Percentiles rank a stretch among this genome's conserved stretches.
Evolutionary conservation across 768 basidiomycete genomes (phyloP).

Genomic region (Trametes maxima): DNA sequence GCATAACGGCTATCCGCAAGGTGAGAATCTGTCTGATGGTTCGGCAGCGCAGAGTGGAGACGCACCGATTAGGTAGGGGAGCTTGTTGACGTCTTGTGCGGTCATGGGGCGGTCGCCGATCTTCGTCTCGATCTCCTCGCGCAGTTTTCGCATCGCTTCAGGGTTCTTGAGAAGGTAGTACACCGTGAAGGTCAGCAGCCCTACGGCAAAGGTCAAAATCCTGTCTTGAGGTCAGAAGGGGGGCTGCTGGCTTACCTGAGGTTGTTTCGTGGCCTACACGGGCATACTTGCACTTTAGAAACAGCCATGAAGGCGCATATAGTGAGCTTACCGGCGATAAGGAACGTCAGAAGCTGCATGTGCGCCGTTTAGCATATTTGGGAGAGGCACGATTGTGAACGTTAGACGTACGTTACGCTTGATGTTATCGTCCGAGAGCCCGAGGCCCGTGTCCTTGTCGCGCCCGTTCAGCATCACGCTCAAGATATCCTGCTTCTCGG

Average conservation of each 20-base stretch:
- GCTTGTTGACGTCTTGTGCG: conserved; percentile 44
- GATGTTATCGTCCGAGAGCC: conserved; percentile 45
- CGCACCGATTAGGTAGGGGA: conserved; percentile 45
- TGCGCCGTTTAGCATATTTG: background rate
- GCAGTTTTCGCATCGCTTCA: conserved; percentile 45
- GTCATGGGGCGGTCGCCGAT: conserved; percentile 42
- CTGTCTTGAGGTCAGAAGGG: too few species aligned
- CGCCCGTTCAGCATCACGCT: conserved; percentile 47
- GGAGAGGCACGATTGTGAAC: too few species aligned
- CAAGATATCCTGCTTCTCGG: conserved; percentile 45
- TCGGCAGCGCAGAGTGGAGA: too few species aligned
- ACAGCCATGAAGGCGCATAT: background rate
- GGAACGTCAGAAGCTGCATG: conserved; percentile 49
- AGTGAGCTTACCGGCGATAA: conserved; percentile 43
- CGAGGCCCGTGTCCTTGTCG: conserved; percentile 47
- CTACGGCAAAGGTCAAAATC: conserved; percentile 3
- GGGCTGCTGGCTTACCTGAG: conserved; percentile 29
- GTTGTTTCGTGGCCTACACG: conserved; percentile 40
- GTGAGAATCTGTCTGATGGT: too few species aligned
- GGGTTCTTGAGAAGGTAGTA: conserved; percentile 50
- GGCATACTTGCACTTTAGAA: background rate
- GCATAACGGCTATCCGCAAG: conserved; percentile 38
- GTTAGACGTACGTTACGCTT: conserved; percentile 38
- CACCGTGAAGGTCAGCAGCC: conserved; percentile 44
- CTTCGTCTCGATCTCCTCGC: conserved; percentile 48